Conservation (phyloP, 75 land plant genomes). For the Pseudotsuga menziesii region DNA sequence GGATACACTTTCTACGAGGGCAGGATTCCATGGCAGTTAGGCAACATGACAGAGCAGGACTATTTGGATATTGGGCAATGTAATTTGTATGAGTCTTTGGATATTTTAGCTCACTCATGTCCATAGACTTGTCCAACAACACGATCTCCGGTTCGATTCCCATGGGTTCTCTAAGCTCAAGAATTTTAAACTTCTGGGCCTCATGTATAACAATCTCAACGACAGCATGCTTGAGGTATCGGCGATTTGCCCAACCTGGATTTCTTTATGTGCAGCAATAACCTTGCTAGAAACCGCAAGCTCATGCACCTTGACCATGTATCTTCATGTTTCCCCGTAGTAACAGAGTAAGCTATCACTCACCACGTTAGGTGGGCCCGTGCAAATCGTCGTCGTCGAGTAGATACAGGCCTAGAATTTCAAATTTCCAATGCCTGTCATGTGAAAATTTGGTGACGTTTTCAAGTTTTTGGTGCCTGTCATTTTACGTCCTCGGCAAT, state of each 20-base stretch:
- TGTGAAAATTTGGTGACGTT: too few relatives aligned
- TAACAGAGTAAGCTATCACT: too few relatives aligned
- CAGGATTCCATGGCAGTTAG: conserved; percentile 45
- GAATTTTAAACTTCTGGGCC: conserved; percentile 34
- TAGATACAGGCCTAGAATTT: too few relatives aligned
- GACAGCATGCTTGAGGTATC: conserved; percentile 56
- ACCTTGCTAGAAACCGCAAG: too few relatives aligned
- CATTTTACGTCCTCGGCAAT: too few relatives aligned
- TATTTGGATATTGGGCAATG: conserved; percentile 55
- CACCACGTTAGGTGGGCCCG: too few relatives aligned
- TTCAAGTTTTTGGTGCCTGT: too few relatives aligned
- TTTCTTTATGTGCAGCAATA: too few relatives aligned
- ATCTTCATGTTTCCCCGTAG: too few relatives aligned
- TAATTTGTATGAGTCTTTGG: conserved; percentile 47
- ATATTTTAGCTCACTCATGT: conserved; percentile 17
- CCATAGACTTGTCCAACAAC: conserved; percentile 59
- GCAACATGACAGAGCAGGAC: conserved; percentile 29
- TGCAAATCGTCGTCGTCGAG: too few relatives aligned
- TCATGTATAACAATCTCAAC: conserved; percentile 54
- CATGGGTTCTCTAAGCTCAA: conserved; percentile 15
- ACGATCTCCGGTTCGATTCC: conserved; percentile 55
- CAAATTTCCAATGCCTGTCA: too few relatives aligned
- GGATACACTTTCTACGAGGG: conserved; percentile 63
- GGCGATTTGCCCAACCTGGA: conserved; percentile 59
- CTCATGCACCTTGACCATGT: too few relatives aligned